Evolutionary conservation across 371 early-diverging fungal species (phyloP).

Genomic region (Mortierella sp.): DNA sequence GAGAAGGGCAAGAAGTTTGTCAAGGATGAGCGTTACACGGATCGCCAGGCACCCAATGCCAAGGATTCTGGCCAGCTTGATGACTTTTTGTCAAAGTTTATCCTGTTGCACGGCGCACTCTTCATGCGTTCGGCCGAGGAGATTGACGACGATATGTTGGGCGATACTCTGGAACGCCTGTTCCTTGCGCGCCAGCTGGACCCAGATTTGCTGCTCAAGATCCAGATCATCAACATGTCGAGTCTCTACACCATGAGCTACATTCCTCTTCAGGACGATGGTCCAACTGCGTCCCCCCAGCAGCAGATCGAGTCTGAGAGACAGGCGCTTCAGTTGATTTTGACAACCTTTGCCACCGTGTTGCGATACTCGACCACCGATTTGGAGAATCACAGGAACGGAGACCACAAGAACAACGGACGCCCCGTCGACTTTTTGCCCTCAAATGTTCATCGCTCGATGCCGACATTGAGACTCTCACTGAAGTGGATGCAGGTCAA

Average conservation of each 20-base stretch:
- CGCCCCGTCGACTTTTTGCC: slow-evolving; percentile 51
- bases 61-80: slow-evolving; percentile 44
- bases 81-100: slow-evolving; percentile 40
- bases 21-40: slow-evolving; percentile 41
- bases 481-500: slow-evolving; percentile 58
- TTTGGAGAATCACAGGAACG: slow-evolving; percentile 44
- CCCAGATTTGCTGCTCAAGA: slow-evolving; percentile 49
- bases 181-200: slow-evolving; percentile 48
- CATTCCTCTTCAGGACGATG: slow-evolving; percentile 50
- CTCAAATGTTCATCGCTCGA: slow-evolving; percentile 51
- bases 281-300: slow-evolving; percentile 25
- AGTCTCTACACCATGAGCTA: slow-evolving; percentile 56
- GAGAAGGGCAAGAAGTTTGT: slow-evolving; percentile 45
- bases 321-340: slow-evolving; percentile 45
- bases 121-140: slow-evolving; percentile 33
- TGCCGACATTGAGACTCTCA: slow-evolving; percentile 49
- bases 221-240: slow-evolving; percentile 57
- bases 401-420: slow-evolving; percentile 38
- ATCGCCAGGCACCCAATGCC: slow-evolving; percentile 30
- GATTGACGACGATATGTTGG: slow-evolving; percentile 34
- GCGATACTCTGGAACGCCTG: slow-evolving; percentile 25
- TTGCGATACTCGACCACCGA: slow-evolving; percentile 33
- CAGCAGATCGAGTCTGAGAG: slow-evolving; percentile 36
- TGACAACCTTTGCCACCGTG: slow-evolving; percentile 43
- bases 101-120: slow-evolving; percentile 41